Percentiles rank a stretch among this genome's conserved stretches.
These are phyloP conservation scores for Fusarium odoratissimum DNA, from an alignment of 2,329 filamentous ascomycete genomes.

Conservation along the genomic window DNA sequence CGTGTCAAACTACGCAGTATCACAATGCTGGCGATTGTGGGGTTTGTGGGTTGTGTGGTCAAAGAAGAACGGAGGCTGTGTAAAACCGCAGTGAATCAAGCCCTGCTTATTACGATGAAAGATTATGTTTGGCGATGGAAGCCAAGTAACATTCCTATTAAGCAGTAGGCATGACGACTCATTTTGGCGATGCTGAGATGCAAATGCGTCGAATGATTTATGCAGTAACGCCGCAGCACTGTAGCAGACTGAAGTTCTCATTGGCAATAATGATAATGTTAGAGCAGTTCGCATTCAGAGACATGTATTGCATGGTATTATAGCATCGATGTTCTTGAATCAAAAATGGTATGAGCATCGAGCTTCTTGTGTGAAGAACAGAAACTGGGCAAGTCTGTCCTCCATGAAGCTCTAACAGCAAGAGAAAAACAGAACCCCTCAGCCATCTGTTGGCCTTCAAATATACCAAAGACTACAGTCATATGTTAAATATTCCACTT, in stretches of 20 bases:
- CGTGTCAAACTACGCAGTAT: slow-evolving; percentile 69
- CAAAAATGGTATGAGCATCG: neutral
- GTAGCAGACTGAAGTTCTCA: neutral
- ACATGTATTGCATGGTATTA: neutral
- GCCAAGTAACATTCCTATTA: neutral
- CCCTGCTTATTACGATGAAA: neutral
- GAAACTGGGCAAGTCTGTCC: neutral
- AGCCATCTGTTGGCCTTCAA: neutral
- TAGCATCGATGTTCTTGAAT: neutral
- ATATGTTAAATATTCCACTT: neutral
- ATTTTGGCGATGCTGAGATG: neutral
- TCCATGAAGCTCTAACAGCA: neutral
- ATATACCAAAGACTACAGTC: neutral
- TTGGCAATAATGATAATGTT: neutral
- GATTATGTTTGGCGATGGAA: neutral
- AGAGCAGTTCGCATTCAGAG: neutral
- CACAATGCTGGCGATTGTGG: slow-evolving; percentile 77
- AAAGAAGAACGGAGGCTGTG: slow-evolving; percentile 44
- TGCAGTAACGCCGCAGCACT: neutral
- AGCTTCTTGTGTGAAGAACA: neutral
- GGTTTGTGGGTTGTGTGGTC: slow-evolving; percentile 76
- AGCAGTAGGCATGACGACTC: neutral
- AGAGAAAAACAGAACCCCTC: neutral
- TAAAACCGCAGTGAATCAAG: neutral
- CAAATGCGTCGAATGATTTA: neutral